Conservation (phyloP, 257 asterid species). For the Nicotiana benthamiana region DNA sequence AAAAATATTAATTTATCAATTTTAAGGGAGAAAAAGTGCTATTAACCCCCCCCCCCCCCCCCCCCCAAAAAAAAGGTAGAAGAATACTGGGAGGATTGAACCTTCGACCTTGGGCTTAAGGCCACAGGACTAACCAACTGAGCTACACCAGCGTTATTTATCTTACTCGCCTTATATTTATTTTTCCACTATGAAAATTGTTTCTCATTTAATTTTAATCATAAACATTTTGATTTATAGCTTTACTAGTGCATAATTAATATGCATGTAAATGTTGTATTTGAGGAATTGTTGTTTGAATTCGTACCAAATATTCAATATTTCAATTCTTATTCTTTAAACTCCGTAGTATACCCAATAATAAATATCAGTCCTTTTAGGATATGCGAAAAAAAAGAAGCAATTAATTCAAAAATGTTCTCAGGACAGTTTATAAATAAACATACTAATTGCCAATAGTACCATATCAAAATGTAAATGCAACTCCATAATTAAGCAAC, state of each 20-base stretch:
- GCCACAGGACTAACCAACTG: conserved; percentile 99
- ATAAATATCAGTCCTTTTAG: neutral
- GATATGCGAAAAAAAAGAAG: neutral
- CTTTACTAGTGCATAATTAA: neutral
- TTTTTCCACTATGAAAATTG: too few relatives aligned
- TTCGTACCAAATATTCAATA: neutral
- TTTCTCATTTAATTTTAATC: neutral
- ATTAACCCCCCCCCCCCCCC: too few relatives aligned
- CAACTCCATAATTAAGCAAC: too few relatives aligned
- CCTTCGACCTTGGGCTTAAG: conserved; percentile 99
- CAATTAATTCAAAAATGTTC: too few relatives aligned
- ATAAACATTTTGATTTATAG: neutral
- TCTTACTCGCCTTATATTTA: too few relatives aligned
- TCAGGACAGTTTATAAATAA: too few relatives aligned
- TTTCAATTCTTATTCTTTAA: neutral
- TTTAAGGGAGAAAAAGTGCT: too few relatives aligned
- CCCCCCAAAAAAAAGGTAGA: conserved; percentile 14
- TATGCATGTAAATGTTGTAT: neutral
- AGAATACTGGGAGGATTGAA: conserved; percentile 64
- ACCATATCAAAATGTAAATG: too few relatives aligned
- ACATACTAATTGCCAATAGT: too few relatives aligned
- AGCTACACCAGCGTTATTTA: conserved; percentile 73
- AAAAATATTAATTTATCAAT: too few relatives aligned
- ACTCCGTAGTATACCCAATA: neutral
- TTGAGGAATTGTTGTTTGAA: neutral